Evolutionary conservation across 768 basidiomycete genomes (phyloP), one percentile per base, ranked within the genome.

Genomic region (Cystofilobasidium macerans): DNA sequence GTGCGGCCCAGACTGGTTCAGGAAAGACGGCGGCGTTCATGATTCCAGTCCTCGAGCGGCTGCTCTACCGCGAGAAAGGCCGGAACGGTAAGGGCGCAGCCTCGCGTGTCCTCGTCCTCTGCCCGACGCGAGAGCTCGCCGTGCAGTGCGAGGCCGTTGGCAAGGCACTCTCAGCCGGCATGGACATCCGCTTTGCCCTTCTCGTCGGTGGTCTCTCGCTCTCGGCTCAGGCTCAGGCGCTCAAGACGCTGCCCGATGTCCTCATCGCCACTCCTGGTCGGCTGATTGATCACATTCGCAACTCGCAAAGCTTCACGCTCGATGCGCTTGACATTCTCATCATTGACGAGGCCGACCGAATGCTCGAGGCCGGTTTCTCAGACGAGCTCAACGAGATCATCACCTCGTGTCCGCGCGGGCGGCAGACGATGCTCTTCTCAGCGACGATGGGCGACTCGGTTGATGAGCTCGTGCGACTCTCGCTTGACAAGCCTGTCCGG

Each of bases 361-460:
- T 99, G 89, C 83, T 99, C 38, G 79, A 80, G 70, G 78, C 78
- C 75, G 95, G 93, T 32, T 99, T 98, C 78, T 84, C 87, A 9
- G 95, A 93, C 75, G 95, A 98, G 75, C 80, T 99, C 38, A 79
- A 83, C 22, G 95, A 99, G 77, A 95, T 99, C 71, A 85, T 98
- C 77, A 86, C 85, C 71, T 83, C 88, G 22, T 95, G 92, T 74
- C 92, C 92, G 1, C 68, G 76, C 62, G 74, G 73, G 18, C 83
- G 95, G 42, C 95, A 98, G 75, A 98, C 95, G 4, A 94, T 99
- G 91, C 81, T 99, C 42, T 99, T 99, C 77, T 95, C 92, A 0
- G 95, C 95, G 2, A 99, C 95, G 0, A 98, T 98, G 88, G 97
- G 93, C 5, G 95, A 99, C 76, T 87, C 88, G 1, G 87, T 98